Conservation (phyloP, 2,329 filamentous ascomycete genomes). For the Venturia oleaginea region DNA sequence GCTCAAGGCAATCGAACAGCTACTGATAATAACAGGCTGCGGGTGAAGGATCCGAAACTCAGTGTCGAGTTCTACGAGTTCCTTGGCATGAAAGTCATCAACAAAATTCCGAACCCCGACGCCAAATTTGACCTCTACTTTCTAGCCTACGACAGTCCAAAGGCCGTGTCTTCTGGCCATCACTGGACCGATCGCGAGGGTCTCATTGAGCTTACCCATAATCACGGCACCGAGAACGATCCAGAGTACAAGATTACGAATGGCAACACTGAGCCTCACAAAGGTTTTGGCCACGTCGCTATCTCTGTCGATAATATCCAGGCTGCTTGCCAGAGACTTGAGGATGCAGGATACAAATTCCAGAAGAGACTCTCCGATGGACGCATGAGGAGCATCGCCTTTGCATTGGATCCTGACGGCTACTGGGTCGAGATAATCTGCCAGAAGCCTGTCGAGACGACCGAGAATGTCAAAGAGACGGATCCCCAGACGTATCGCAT, state of each 20-base stretch:
- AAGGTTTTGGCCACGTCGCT: constrained; percentile 76
- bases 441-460: constrained; percentile 61
- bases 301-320: constrained; percentile 63
- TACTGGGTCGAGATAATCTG: constrained; percentile 68
- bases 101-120: constrained; percentile 73
- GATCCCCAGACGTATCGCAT: constrained; percentile 66
- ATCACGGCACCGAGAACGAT: constrained; percentile 85
- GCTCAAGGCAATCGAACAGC: background rate
- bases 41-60: constrained; percentile 85
- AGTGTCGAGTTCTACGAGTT: constrained; percentile 79
- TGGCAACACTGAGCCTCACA: constrained; percentile 82
- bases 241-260: constrained; percentile 71
- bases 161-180: constrained; percentile 63
- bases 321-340: constrained; percentile 79
- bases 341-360: constrained; percentile 84
- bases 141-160: constrained; percentile 73
- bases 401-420: constrained; percentile 75
- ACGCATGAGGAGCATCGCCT: constrained; percentile 79
- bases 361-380: constrained; percentile 92
- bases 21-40: constrained; percentile 50
- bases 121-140: constrained; percentile 95
- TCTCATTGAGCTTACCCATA: constrained; percentile 75
- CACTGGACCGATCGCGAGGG: constrained; percentile 78
- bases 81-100: constrained; percentile 76
- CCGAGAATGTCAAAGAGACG: constrained; percentile 62